Evolutionary conservation across 2,329 filamentous ascomycete genomes (phyloP), one percentile per base, ranked within the genome.

Genomic region (Neophaeococcomyces mojaviensis): DNA sequence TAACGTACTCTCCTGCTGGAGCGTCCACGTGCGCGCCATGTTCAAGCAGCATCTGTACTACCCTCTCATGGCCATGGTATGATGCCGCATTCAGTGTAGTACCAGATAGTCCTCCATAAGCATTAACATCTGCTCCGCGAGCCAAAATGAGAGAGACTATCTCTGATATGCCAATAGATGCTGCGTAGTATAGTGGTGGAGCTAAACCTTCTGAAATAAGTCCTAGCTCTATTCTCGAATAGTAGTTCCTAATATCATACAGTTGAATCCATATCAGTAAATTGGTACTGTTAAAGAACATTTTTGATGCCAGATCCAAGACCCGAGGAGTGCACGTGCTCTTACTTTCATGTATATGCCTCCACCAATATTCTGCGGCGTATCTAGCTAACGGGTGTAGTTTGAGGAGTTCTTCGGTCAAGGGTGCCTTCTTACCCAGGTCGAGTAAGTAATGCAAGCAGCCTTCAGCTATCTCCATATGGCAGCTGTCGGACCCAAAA

Each of bases 391-490:
- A 45, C 22, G 34, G 16, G 34, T 47, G 42, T 15, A 38, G 35
- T 37, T 40, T 19, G 16, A 44, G 10, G 13, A 44, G 36, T 31
- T 44, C 22, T 26, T 8, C 32, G 10, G 7, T 39, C 15, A 41
- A 38, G 28, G 16, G 43, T 19, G 26, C 12, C 9, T 47, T n/a
- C 18, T 43, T 34, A 18, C 35, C 28, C n/a, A 38, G 8, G 13
- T 44, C 13, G 22, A 20, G 18, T 18, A 52, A 42, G 40, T 52
- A 50, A 2, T 48, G 10, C 24, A 52, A 31, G 36, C 50, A 52
- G n/a, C 16, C 38, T 26, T 50, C 46, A 15, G 28, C 39, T 10
- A 52, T 48, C 18, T 38, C 19, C 13, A 10, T 19, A 45, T 52
- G 47, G 10, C 24, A 28, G 10, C 10, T 5, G 10, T 28, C 24